Conservation (phyloP, 1,139 yeast genomes). For the Torulaspora globosa region DNA sequence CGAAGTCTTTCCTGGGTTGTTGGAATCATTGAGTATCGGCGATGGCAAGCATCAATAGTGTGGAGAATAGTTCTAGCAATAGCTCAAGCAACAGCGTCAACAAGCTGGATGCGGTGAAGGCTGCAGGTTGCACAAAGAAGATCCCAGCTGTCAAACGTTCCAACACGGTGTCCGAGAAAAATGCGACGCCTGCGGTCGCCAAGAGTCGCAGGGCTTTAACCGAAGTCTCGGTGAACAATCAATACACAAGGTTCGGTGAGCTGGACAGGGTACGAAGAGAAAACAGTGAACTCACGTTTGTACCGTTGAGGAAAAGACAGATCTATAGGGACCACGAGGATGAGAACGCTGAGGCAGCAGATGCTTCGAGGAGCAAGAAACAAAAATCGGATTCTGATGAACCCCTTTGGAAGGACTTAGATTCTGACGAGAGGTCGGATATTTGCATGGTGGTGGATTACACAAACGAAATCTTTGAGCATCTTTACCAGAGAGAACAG, state of each 20-base stretch:
- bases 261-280: slow-evolving; percentile 20
- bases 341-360: slow-evolving; percentile 7
- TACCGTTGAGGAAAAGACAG: slow-evolving; percentile 17
- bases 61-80: slow-evolving; percentile 9
- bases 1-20: background rate
- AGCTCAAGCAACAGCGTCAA: slow-evolving; percentile 8
- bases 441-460: slow-evolving; percentile 91
- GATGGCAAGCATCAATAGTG: slow-evolving; percentile 11
- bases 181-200: slow-evolving; percentile 8
- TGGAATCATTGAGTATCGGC: background rate
- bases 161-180: slow-evolving; percentile 5
- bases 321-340: slow-evolving; percentile 18
- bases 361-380: slow-evolving; percentile 16
- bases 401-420: slow-evolving; percentile 65
- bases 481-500: slow-evolving; percentile 65
- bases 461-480: slow-evolving; percentile 75
- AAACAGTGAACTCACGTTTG: slow-evolving; percentile 13
- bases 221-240: slow-evolving; percentile 17
- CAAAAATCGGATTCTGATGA: slow-evolving; percentile 19
- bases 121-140: slow-evolving; percentile 3
- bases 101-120: slow-evolving; percentile 3
- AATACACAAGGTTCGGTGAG: slow-evolving; percentile 4
- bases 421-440: slow-evolving; percentile 76
- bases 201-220: slow-evolving; percentile 17
- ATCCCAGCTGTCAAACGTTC: slow-evolving; percentile 9